Conservation (phyloP, 2,329 filamentous ascomycete species). For the Furcasterigmium sp. region DNA sequence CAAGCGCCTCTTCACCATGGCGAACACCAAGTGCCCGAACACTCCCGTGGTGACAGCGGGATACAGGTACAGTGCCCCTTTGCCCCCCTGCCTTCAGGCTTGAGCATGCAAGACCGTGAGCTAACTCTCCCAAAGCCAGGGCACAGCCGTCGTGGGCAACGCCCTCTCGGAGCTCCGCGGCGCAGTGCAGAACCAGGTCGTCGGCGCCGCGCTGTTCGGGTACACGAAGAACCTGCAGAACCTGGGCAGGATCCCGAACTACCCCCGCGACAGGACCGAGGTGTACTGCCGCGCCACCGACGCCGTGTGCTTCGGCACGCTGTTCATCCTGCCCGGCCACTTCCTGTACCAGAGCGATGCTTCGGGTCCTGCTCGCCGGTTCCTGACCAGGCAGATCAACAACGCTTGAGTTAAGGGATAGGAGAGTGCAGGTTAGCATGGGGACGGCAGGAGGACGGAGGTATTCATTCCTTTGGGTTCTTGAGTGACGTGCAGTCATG, state of each 20-base stretch:
- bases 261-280: constrained; percentile 22
- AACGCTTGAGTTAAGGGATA: too few species aligned
- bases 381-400: constrained; percentile 12
- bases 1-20: constrained; percentile 30
- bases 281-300: constrained; percentile 31
- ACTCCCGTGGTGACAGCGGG: constrained; percentile 35
- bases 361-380: constrained; percentile 13
- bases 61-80: constrained; percentile 16
- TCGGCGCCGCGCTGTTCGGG: constrained; percentile 25
- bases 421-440: too few species aligned
- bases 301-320: constrained; percentile 27
- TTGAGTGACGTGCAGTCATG: too few species aligned
- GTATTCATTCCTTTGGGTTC: too few species aligned
- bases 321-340: constrained; percentile 28
- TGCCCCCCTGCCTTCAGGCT: neutral
- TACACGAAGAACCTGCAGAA: constrained; percentile 39
- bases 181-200: constrained; percentile 19
- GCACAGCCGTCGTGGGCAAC: constrained; percentile 35
- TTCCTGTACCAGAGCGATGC: constrained; percentile 19
- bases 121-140: constrained; percentile 23
- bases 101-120: neutral
- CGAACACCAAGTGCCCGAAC: constrained; percentile 36
- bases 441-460: too few species aligned
- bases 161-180: constrained; percentile 25
- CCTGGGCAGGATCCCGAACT: constrained; percentile 29